A percentile compares a stretch with the other conserved stretches of the same genome.
phyloP scores from a whole-genome alignment of 495 filamentous ascomycete genomes.

The Apiosordaria backusii region DNA sequence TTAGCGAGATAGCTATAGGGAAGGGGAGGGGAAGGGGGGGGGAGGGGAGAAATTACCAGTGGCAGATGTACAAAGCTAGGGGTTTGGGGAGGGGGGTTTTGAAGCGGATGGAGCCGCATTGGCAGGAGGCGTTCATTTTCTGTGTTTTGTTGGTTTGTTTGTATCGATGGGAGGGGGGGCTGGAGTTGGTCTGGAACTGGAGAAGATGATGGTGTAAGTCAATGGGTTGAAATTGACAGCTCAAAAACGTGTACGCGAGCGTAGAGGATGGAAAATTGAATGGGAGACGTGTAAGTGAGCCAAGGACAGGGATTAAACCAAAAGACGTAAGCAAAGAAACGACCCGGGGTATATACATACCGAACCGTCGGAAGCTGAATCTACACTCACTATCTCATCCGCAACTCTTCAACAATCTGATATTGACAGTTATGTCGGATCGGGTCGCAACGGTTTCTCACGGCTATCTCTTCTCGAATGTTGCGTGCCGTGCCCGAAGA shows the following conservation, averaged over 20 bases:
- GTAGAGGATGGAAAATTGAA: neutral
- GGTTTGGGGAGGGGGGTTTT: constrained; percentile 55
- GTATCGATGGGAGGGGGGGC: no score
- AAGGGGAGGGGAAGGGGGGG: neutral
- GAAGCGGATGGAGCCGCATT: constrained; percentile 61
- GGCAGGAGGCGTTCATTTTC: constrained; percentile 55
- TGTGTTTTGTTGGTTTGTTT: neutral
- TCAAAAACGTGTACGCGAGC: neutral
- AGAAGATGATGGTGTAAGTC: neutral
- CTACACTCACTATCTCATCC: neutral
- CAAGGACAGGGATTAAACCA: neutral
- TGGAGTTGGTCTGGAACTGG: no score
- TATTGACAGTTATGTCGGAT: no score
- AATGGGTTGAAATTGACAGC: neutral
- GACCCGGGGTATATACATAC: neutral
- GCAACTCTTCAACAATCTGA: neutral
- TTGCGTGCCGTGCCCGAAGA: constrained; percentile 14
- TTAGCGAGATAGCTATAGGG: neutral
- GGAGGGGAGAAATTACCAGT: constrained; percentile 40
- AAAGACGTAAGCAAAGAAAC: no score
- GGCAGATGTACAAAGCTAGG: constrained; percentile 62
- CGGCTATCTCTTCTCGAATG: neutral
- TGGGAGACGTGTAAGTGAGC: neutral
- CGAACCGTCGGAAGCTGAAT: neutral
- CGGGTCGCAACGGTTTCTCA: constrained; percentile 13